phyloP scores from a whole-genome alignment of 2,329 filamentous ascomycete species.

The Fusarium concolor region DNA sequence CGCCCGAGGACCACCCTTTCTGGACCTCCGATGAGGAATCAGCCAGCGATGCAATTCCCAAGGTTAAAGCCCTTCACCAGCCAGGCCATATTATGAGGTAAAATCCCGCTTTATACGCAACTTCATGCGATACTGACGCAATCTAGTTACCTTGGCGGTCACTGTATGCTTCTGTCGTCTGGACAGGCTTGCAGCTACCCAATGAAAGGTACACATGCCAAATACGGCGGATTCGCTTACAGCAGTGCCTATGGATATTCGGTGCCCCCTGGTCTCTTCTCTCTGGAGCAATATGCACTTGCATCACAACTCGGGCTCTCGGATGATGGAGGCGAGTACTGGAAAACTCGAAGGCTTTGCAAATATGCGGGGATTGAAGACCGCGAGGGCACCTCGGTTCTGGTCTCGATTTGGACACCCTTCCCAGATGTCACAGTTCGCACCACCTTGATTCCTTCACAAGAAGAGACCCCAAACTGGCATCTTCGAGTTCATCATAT shows the following conservation, averaged over 20 bases:
- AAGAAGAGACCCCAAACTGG: conserved; percentile 71
- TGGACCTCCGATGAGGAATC: conserved; percentile 77
- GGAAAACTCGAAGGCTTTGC: conserved; percentile 80
- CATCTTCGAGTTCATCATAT: conserved; percentile 75
- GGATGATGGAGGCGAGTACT: conserved; percentile 81
- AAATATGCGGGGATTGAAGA: conserved; percentile 71
- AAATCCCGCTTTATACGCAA: conserved; percentile 5
- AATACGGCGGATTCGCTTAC: conserved; percentile 84
- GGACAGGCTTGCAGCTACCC: conserved; percentile 87
- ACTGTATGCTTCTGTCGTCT: conserved; percentile 79
- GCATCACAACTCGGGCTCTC: conserved; percentile 81
- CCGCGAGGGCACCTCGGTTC: conserved; percentile 65
- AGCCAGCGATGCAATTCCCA: conserved; percentile 65
- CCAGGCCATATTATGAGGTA: conserved; percentile 77
- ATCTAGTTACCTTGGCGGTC: conserved; percentile 73
- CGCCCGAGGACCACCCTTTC: conserved; percentile 77
- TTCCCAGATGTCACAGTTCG: conserved; percentile 75
- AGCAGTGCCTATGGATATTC: conserved; percentile 81
- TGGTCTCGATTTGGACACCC: conserved; percentile 77
- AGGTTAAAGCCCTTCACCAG: conserved; percentile 71
- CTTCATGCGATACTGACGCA: conserved; percentile 4
- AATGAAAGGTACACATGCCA: conserved; percentile 83
- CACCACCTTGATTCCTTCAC: conserved; percentile 74
- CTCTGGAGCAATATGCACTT: conserved; percentile 80
- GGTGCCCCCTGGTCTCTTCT: conserved; percentile 79